Evolutionary conservation across 768 basidiomycete genomes (phyloP).

Genomic region (Russula vinacea): DNA sequence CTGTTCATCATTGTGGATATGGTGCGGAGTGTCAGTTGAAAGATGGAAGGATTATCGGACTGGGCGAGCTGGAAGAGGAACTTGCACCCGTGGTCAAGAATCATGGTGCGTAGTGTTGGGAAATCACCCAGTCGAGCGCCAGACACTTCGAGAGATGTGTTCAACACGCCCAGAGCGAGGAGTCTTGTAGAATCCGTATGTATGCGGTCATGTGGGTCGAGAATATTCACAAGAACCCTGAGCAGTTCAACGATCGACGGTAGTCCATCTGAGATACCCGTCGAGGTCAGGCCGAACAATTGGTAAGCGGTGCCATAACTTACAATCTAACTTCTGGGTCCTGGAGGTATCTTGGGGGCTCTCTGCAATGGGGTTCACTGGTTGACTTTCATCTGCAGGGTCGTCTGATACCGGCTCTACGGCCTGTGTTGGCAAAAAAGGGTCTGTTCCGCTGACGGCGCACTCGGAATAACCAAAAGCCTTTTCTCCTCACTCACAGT

Average conservation of each 20-base stretch:
- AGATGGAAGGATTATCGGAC: slow-evolving; percentile 77
- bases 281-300: neutral
- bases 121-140: slow-evolving; percentile 73
- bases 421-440: neutral
- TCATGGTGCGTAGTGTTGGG: slow-evolving; percentile 69
- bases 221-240: slow-evolving; percentile 89
- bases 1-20: slow-evolving; percentile 87
- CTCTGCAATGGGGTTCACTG: neutral
- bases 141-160: slow-evolving; percentile 81
- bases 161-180: slow-evolving; percentile 82
- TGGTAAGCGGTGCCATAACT: neutral
- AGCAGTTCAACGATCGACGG: slow-evolving; percentile 89
- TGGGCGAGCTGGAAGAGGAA: slow-evolving; percentile 95
- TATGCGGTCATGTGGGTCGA: slow-evolving; percentile 91
- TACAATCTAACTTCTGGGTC: slow-evolving; percentile 17
- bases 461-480: slow-evolving; percentile 52
- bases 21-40: slow-evolving; percentile 77
- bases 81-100: slow-evolving; percentile 90
- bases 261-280: slow-evolving; percentile 62
- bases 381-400: slow-evolving; percentile 4
- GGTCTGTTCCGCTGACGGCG: slow-evolving; percentile 11
- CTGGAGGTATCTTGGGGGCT: neutral
- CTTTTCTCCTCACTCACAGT: slow-evolving; percentile 67
- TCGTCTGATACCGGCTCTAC: neutral
- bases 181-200: slow-evolving; percentile 96